Percentiles rank a stretch among this genome's conserved stretches.
Conservation (phyloP, 2,329 filamentous ascomycete genomes). For the Corniculantispora saksenae region DNA sequence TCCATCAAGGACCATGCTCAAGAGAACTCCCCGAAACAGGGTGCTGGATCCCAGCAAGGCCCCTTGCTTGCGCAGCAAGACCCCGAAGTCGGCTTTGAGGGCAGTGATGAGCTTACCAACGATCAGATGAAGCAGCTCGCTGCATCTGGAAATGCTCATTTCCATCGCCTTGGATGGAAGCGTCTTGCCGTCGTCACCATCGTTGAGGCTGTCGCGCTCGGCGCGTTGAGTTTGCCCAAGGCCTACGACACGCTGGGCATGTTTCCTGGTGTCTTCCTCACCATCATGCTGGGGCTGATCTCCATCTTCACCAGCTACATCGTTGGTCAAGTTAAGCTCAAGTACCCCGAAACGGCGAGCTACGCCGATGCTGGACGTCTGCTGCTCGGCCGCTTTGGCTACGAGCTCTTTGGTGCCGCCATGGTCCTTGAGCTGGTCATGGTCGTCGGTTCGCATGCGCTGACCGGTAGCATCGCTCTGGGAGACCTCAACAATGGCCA, state of each 20-base stretch:
- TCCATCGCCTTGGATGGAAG: slow-evolving; percentile 53
- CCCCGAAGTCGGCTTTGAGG: slow-evolving; percentile 36
- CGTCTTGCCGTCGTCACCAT: slow-evolving; percentile 51
- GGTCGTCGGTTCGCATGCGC: slow-evolving; percentile 65
- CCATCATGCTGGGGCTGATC: slow-evolving; percentile 21
- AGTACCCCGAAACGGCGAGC: slow-evolving; percentile 55
- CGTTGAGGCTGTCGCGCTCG: slow-evolving; percentile 53
- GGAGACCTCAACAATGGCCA: slow-evolving; percentile 58
- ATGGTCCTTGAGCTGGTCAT: slow-evolving; percentile 64
- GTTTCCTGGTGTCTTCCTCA: slow-evolving; percentile 33
- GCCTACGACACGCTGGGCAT: slow-evolving; percentile 43
- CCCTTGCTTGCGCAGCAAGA: slow-evolving; percentile 4
- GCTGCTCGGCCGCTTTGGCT: slow-evolving; percentile 55
- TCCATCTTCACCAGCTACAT: slow-evolving; percentile 24
- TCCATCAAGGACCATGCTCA: background rate
- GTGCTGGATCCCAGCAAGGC: background rate
- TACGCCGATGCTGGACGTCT: slow-evolving; percentile 65
- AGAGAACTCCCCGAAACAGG: background rate
- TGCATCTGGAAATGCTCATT: slow-evolving; percentile 43
- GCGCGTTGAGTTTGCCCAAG: slow-evolving; percentile 47
- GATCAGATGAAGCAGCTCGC: slow-evolving; percentile 39
- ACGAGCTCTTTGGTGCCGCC: slow-evolving; percentile 57
- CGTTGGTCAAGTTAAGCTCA: slow-evolving; percentile 36
- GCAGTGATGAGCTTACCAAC: slow-evolving; percentile 29
- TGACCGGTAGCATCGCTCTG: slow-evolving; percentile 66